phyloP scores from a whole-genome alignment of 2,329 filamentous ascomycete species.

The Gnomoniopsis sp. region DNA sequence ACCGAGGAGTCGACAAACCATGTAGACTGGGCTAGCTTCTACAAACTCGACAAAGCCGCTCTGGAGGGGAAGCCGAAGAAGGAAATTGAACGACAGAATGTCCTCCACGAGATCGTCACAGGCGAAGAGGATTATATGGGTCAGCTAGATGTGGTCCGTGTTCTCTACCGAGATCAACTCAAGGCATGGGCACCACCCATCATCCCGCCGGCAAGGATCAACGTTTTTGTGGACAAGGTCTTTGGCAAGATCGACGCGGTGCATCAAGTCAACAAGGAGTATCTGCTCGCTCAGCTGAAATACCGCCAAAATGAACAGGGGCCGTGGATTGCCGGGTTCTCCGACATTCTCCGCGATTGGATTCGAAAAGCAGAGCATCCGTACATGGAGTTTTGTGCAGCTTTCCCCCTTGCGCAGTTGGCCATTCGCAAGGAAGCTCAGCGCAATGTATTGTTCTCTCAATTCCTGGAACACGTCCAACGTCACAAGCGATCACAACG shows the following conservation, averaged over 20 bases:
- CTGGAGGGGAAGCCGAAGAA: slow-evolving; percentile 72
- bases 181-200: slow-evolving; percentile 71
- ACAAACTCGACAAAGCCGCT: slow-evolving; percentile 75
- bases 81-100: slow-evolving; percentile 90
- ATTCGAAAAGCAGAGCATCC: slow-evolving; percentile 86
- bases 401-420: slow-evolving; percentile 80
- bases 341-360: slow-evolving; percentile 97
- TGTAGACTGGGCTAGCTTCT: slow-evolving; percentile 87
- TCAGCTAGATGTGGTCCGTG: slow-evolving; percentile 79
- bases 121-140: slow-evolving; percentile 90
- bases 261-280: slow-evolving; percentile 87
- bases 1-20: slow-evolving; percentile 65
- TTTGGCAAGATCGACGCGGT: slow-evolving; percentile 91
- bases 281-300: slow-evolving; percentile 88
- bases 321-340: slow-evolving; percentile 90
- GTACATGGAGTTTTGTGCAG: slow-evolving; percentile 89
- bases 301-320: slow-evolving; percentile 97
- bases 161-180: slow-evolving; percentile 82
- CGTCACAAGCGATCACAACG: slow-evolving; percentile 76
- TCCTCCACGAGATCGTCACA: slow-evolving; percentile 90
- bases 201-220: slow-evolving; percentile 72
- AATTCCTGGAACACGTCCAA: slow-evolving; percentile 78
- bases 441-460: slow-evolving; percentile 79
- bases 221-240: slow-evolving; percentile 77
- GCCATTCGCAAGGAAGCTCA: slow-evolving; percentile 80